A percentile compares a stretch with the other conserved stretches of the same genome.
Evolutionary conservation across 306 rosid species (phyloP).

Genomic region (Quercus suber): DNA sequence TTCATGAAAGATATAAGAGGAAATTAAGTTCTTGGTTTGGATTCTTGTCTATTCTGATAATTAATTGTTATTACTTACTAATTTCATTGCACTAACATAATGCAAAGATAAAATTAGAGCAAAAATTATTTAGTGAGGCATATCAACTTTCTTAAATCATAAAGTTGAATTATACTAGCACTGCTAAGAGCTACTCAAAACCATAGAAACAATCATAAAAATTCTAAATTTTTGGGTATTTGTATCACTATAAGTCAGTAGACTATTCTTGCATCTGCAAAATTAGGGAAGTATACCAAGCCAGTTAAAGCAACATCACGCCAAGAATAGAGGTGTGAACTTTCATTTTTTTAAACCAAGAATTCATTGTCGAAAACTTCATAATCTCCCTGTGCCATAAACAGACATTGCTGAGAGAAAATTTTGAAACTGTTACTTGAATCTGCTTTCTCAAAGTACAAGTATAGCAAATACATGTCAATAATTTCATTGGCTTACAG

Average conservation of each 20-base stretch:
- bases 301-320: neutral
- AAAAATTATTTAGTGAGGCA: neutral
- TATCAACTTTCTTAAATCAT: neutral
- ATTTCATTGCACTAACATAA: neutral
- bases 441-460: neutral
- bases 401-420: neutral
- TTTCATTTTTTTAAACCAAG: neutral
- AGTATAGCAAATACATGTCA: neutral
- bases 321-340: neutral
- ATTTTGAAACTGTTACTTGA: neutral
- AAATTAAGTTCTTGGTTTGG: neutral
- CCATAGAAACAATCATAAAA: neutral
- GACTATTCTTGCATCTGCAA: neutral
- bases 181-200: neutral
- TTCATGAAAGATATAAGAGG: neutral
- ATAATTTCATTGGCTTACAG: constrained; percentile 15
- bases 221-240: neutral
- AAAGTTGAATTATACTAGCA: neutral
- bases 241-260: neutral
- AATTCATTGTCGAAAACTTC: neutral
- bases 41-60: neutral
- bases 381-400: neutral
- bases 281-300: neutral
- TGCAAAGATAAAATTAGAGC: neutral
- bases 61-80: too few species aligned